Evolutionary conservation across 2,329 filamentous ascomycete genomes (phyloP).

Genomic region (Teratosphaeria destructans): DNA sequence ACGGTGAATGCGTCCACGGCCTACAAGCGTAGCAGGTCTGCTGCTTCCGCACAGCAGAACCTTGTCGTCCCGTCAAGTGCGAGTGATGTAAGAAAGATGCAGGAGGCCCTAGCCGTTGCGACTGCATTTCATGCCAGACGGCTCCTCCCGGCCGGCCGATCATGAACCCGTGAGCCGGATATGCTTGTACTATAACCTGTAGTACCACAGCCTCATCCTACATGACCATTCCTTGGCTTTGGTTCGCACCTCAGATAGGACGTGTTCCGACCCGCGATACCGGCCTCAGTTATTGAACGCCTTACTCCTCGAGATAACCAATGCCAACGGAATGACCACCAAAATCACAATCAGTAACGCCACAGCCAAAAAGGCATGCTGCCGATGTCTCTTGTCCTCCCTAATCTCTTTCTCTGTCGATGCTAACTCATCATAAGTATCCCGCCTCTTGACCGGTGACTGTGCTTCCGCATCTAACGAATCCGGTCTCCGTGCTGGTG

Average conservation of each 20-base stretch:
- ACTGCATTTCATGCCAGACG: not conserved
- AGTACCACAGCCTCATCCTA: not conserved
- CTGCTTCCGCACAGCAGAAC: not conserved
- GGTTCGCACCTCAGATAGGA: too few relatives aligned
- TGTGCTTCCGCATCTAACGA: not conserved
- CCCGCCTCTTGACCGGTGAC: not conserved
- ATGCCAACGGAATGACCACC: not conserved
- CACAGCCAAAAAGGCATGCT: not conserved
- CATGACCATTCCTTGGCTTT: too few relatives aligned
- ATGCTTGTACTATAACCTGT: too few relatives aligned
- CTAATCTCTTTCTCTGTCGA: not conserved
- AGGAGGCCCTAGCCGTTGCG: not conserved
- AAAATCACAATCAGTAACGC: not conserved
- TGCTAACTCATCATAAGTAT: not conserved
- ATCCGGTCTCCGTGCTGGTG: not conserved
- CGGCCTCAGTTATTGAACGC: not conserved
- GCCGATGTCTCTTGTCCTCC: not conserved
- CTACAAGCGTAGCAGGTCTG: not conserved
- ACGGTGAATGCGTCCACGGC: not conserved
- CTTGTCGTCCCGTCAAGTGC: not conserved
- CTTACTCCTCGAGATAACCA: not conserved
- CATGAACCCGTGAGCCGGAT: too few relatives aligned
- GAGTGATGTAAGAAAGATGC: not conserved
- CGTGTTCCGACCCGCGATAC: not conserved
- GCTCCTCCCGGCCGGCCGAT: too few relatives aligned